phyloP scores from a whole-genome alignment of 768 basidiomycete genomes.

The Tephrocybe sp. region DNA sequence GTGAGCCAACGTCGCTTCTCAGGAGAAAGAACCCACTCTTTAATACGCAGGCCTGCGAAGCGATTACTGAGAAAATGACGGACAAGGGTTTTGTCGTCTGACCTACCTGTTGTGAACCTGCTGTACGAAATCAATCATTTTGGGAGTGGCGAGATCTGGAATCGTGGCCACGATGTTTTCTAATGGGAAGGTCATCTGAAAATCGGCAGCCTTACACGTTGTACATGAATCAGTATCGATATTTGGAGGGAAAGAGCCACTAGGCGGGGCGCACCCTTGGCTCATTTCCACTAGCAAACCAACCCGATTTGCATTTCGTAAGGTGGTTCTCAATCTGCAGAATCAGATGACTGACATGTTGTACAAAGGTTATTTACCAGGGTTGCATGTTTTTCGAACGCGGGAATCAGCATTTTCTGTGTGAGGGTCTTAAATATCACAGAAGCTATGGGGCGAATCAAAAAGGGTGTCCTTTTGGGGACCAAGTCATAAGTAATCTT shows the following conservation, averaged over 20 bases:
- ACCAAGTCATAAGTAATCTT: conserved; percentile 29
- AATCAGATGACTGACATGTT: no score
- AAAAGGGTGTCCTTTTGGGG: conserved; percentile 31
- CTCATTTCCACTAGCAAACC: conserved; percentile 21
- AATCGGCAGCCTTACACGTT: conserved; percentile 23
- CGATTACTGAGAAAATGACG: background rate
- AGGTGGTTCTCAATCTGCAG: conserved; percentile 16
- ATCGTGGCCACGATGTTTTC: conserved; percentile 20
- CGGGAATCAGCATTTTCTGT: conserved; percentile 23
- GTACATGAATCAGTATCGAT: background rate
- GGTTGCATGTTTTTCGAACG: conserved; percentile 25
- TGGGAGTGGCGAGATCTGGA: conserved; percentile 17
- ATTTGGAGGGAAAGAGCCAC: background rate
- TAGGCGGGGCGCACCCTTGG: conserved; percentile 15
- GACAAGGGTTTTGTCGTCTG: background rate
- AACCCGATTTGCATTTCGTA: conserved; percentile 11
- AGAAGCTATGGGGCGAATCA: conserved; percentile 33
- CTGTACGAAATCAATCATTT: conserved; percentile 24
- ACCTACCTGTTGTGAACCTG: conserved; percentile 21
- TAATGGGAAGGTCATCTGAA: conserved; percentile 26
- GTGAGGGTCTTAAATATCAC: conserved; percentile 27
- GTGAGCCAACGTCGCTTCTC: background rate
- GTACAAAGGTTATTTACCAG: conserved; percentile 19
- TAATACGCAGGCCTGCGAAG: conserved; percentile 14
- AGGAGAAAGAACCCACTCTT: conserved; percentile 5